These are phyloP conservation scores for Argentina anserina DNA, from an alignment of 306 rosid species.

Conservation along the genomic window DNA sequence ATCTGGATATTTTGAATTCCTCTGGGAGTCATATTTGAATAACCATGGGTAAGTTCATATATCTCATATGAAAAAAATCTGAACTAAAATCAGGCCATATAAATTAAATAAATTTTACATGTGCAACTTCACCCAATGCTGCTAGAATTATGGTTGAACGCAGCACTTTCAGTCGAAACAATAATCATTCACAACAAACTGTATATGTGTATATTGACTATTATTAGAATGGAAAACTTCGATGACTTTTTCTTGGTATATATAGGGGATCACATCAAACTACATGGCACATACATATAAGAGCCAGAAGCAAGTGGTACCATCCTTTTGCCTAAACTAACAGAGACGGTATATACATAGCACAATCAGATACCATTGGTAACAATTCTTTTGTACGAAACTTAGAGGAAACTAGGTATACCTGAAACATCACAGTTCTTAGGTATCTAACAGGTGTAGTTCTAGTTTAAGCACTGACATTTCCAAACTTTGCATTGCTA, in stretches of 20 bases:
- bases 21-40: slow-evolving; percentile 40
- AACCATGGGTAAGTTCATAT: neutral
- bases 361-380: neutral
- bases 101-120: neutral
- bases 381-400: neutral
- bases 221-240: neutral
- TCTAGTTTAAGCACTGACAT: neutral
- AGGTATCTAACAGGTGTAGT: neutral
- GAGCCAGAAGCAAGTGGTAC: neutral
- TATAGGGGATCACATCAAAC: neutral
- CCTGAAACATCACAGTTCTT: neutral
- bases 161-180: neutral
- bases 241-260: neutral
- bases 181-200: neutral
- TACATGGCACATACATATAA: neutral
- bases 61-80: neutral
- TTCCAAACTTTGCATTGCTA: neutral
- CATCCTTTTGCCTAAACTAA: neutral
- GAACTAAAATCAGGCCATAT: neutral
- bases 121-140: neutral
- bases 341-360: neutral
- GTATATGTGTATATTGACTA: neutral
- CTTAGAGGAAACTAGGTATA: neutral
- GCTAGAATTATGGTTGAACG: neutral
- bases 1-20: slow-evolving; percentile 83